Evolutionary conservation across 2,329 filamentous ascomycete genomes (phyloP).

Genomic region (Fusarium annulatum): DNA sequence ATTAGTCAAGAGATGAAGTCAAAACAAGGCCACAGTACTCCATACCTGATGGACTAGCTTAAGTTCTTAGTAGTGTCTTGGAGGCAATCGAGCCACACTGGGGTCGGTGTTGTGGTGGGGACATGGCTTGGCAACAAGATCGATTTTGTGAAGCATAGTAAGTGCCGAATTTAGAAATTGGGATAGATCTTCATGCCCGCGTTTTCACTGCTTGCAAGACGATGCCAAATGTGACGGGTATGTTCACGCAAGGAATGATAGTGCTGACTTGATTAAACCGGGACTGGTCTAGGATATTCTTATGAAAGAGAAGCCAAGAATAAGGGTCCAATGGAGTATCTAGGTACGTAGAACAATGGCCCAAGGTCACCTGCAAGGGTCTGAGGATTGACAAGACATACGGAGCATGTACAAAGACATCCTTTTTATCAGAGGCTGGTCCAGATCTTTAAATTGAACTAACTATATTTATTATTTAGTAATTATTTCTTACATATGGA

Average conservation of each 20-base stretch:
- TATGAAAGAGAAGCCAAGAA: conserved; percentile 20
- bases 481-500: neutral
- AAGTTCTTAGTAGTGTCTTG: neutral
- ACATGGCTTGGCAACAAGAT: conserved; percentile 9
- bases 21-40: conserved; percentile 23
- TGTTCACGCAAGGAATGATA: neutral
- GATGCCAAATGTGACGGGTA: neutral
- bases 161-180: neutral
- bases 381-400: neutral
- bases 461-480: neutral
- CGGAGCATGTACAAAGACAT: neutral
- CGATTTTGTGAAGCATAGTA: neutral
- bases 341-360: conserved; percentile 8
- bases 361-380: neutral
- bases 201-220: neutral
- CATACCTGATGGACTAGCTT: neutral
- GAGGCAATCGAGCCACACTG: conserved; percentile 7
- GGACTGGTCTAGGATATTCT: neutral
- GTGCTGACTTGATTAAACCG: neutral
- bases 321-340: conserved; percentile 6
- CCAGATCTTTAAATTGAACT: neutral
- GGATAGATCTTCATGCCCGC: neutral
- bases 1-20: conserved; percentile 15
- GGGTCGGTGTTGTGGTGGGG: conserved; percentile 6
- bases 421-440: conserved; percentile 2